Conservation (phyloP, 202 grass and related monocot species). For the Brachypodium distachyon region DNA sequence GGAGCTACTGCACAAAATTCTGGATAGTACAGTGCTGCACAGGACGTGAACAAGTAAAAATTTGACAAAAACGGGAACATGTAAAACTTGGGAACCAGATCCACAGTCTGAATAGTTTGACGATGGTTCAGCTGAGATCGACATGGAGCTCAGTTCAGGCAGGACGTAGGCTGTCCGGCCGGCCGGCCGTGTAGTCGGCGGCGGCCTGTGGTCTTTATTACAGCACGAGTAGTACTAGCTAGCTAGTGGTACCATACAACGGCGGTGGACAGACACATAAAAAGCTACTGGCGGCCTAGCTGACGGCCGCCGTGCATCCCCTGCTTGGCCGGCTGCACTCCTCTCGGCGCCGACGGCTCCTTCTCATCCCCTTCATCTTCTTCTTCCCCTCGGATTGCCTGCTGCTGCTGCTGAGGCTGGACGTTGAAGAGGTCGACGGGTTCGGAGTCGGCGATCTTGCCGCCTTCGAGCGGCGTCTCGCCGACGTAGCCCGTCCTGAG, state of each 20-base stretch:
- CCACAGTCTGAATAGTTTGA: no score
- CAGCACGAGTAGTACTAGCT: background rate
- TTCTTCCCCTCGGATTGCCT: background rate
- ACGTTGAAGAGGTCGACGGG: constrained; percentile 47
- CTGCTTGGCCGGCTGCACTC: no score
- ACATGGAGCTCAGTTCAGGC: no score
- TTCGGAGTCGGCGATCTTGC: constrained; percentile 59
- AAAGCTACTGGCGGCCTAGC: constrained; percentile 2
- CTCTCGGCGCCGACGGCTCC: background rate
- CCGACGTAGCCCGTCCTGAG: constrained; percentile 42
- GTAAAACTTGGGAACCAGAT: no score
- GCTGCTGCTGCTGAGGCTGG: background rate
- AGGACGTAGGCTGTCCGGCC: no score
- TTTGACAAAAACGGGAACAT: no score
- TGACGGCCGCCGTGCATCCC: constrained; percentile 22
- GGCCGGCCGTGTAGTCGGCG: no score
- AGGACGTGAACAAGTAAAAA: no score
- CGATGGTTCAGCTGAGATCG: no score
- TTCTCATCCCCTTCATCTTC: constrained; percentile 3
- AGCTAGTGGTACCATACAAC: background rate
- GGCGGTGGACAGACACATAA: background rate
- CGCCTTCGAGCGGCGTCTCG: constrained; percentile 55
- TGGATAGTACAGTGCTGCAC: no score
- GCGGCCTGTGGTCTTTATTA: no score
- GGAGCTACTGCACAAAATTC: no score